These are phyloP conservation scores for Phytophthora sansomeana DNA, from an alignment of 352 stramenopile genomes.

Conservation along the genomic window DNA sequence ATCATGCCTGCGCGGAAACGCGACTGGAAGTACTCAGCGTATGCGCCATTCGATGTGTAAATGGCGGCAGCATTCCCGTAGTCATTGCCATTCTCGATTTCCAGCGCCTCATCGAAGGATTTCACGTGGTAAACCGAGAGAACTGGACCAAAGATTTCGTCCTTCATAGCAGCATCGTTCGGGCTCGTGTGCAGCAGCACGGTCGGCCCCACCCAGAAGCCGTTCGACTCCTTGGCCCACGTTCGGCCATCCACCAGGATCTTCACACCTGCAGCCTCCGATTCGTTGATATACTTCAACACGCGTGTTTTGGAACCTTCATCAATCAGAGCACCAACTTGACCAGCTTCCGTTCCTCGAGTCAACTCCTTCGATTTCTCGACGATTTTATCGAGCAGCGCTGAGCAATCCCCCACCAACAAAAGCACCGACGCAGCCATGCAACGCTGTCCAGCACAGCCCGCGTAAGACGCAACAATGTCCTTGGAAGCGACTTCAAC, in stretches of 20 bases:
- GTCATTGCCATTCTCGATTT: constrained; percentile 96
- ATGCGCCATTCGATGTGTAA: constrained; percentile 95
- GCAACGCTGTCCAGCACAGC: constrained; percentile 96
- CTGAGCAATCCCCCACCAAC: constrained; percentile 79
- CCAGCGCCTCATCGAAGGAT: constrained; percentile 94
- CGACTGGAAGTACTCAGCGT: constrained; percentile 94
- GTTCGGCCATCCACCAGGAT: constrained; percentile 94
- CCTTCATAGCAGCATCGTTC: constrained; percentile 89
- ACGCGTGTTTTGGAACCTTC: constrained; percentile 91
- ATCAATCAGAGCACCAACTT: constrained; percentile 97
- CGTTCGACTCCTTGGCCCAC: constrained; percentile 68
- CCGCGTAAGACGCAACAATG: constrained; percentile 96
- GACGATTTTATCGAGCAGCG: constrained; percentile 90
- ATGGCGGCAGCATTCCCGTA: constrained; percentile 98
- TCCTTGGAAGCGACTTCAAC: constrained; percentile 92
- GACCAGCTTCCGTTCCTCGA: constrained; percentile 89
- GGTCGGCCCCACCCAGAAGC: constrained; percentile 96
- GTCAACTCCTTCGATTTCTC: constrained; percentile 87
- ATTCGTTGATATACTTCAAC: constrained; percentile 94
- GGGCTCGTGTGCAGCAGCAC: constrained; percentile 93
- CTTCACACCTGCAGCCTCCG: constrained; percentile 81
- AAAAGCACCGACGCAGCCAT: constrained; percentile 97
- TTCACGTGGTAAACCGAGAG: constrained; percentile 88
- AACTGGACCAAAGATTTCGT: constrained; percentile 99
- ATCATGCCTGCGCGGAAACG: constrained; percentile 95